Percentiles rank a stretch among this genome's conserved stretches.
Conservation (phyloP, 305 asterid genomes). For the Salvia sclarea region DNA sequence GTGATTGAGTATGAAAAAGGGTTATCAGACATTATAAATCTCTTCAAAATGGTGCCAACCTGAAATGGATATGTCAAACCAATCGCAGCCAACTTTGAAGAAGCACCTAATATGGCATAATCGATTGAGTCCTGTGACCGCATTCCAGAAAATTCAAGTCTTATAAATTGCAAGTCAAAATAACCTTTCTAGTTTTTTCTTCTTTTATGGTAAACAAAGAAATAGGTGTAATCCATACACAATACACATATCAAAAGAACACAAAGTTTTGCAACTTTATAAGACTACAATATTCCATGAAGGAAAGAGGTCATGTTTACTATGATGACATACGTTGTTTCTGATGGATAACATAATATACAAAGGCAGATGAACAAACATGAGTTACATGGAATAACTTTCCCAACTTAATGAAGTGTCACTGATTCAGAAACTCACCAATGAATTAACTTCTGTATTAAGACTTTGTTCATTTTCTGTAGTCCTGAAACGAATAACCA, state of each 20-base stretch:
- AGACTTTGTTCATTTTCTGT: slow-evolving; percentile 36
- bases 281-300: neutral
- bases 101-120: slow-evolving; percentile 84
- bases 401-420: slow-evolving; percentile 15
- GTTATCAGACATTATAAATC: neutral
- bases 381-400: neutral
- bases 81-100: slow-evolving; percentile 87
- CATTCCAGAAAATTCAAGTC: slow-evolving; percentile 15
- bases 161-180: slow-evolving; percentile 18
- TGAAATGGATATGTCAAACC: slow-evolving; percentile 84
- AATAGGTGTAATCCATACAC: neutral
- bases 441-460: slow-evolving; percentile 38
- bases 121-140: slow-evolving; percentile 74
- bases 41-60: slow-evolving; percentile 41
- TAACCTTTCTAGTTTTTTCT: neutral
- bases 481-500: slow-evolving; percentile 46
- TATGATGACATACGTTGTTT: neutral
- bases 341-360: slow-evolving; percentile 10
- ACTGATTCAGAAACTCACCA: slow-evolving; percentile 59
- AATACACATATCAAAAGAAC: neutral
- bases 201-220: slow-evolving; percentile 5
- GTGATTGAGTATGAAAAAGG: slow-evolving; percentile 12
- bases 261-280: neutral
- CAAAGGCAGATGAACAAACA: neutral
- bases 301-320: slow-evolving; percentile 1